Conservation (phyloP, 768 basidiomycete genomes). For the Sarcodon aspratus region DNA sequence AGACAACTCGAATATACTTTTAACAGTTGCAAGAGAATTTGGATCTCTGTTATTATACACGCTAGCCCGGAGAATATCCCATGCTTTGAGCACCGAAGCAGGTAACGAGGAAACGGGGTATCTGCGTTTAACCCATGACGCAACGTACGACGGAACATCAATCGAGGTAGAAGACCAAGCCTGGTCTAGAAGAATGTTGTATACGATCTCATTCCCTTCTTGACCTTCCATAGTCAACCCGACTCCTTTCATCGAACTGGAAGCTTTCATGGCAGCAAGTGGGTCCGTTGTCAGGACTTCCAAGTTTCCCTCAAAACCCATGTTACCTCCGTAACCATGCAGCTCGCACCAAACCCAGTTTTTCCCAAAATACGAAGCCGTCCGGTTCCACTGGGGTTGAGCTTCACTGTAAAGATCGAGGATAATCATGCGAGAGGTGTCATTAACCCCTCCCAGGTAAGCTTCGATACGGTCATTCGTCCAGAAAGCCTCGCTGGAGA, state of each 20-base stretch:
- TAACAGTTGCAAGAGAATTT: slow-evolving; percentile 20
- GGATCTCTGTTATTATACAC: slow-evolving; percentile 27
- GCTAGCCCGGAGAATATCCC: slow-evolving; percentile 23
- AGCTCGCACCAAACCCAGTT: slow-evolving; percentile 31
- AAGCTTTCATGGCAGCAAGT: slow-evolving; percentile 17
- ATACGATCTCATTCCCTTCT: slow-evolving; percentile 33
- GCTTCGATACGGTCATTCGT: slow-evolving; percentile 26
- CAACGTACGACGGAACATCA: slow-evolving; percentile 19
- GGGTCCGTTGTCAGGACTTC: slow-evolving; percentile 21
- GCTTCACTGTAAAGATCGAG: slow-evolving; percentile 29
- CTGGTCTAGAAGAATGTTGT: slow-evolving; percentile 28
- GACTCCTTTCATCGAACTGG: slow-evolving; percentile 25
- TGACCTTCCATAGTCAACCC: slow-evolving; percentile 28
- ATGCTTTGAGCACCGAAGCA: slow-evolving; percentile 17
- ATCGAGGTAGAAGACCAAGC: slow-evolving; percentile 26
- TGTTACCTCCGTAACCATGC: slow-evolving; percentile 26
- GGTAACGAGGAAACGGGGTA: slow-evolving; percentile 19
- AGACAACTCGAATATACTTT: slow-evolving; percentile 25
- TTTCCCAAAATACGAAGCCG: slow-evolving; percentile 26
- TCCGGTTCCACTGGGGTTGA: slow-evolving; percentile 29
- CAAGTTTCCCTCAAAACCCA: slow-evolving; percentile 26
- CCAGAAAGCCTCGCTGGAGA: slow-evolving; percentile 24
- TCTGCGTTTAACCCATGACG: slow-evolving; percentile 23
- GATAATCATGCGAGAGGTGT: slow-evolving; percentile 23
- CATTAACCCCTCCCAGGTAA: slow-evolving; percentile 26